Percentiles rank a stretch among this genome's conserved stretches.
These are phyloP conservation scores for Phytomonas sp. DNA, from an alignment of 208 protist species.

Conservation along the genomic window DNA sequence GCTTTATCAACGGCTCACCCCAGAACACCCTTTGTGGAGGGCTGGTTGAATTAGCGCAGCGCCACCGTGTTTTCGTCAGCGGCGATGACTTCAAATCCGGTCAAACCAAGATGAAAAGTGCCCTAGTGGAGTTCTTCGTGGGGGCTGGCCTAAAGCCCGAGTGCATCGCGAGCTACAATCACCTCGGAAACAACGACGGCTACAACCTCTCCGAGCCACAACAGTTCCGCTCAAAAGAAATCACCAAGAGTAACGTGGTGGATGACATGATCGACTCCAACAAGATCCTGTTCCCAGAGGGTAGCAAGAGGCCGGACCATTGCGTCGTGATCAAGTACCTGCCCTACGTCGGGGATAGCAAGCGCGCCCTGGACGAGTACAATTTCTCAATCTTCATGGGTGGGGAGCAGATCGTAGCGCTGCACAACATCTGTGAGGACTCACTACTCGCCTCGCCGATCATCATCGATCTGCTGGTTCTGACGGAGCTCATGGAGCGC, in stretches of 20 bases:
- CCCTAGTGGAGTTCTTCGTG: constrained; percentile 98
- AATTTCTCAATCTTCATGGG: constrained; percentile 97
- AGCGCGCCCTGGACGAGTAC: constrained; percentile 99
- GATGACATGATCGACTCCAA: constrained; percentile 98
- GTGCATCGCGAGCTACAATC: constrained; percentile 87
- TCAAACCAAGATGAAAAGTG: constrained; percentile 99
- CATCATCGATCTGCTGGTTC: constrained; percentile 96
- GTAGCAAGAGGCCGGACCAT: constrained; percentile 94
- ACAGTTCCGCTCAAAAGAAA: constrained; percentile 98
- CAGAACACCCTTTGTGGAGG: constrained; percentile 98
- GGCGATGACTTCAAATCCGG: constrained; percentile 99
- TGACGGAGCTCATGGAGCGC: constrained; percentile 95
- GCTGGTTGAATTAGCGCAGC: constrained; percentile 89
- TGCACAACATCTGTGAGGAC: constrained; percentile 99
- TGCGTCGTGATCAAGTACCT: constrained; percentile 99
- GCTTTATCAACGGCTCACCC: constrained; percentile 98
- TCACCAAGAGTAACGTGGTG: constrained; percentile 98
- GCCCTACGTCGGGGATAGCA: constrained; percentile 95
- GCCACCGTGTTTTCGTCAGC: constrained; percentile 88
- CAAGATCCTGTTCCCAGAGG: constrained; percentile 91
- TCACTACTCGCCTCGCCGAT: constrained; percentile 97
- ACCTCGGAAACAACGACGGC: constrained; percentile 99
- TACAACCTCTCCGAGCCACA: constrained; percentile 94
- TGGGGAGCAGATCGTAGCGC: constrained; percentile 90
- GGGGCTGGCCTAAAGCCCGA: constrained; percentile 84